Percentiles rank a stretch among this genome's conserved stretches.
phyloP scores from a whole-genome alignment of 2,329 filamentous ascomycete species.

The Monosporascus sp. region DNA sequence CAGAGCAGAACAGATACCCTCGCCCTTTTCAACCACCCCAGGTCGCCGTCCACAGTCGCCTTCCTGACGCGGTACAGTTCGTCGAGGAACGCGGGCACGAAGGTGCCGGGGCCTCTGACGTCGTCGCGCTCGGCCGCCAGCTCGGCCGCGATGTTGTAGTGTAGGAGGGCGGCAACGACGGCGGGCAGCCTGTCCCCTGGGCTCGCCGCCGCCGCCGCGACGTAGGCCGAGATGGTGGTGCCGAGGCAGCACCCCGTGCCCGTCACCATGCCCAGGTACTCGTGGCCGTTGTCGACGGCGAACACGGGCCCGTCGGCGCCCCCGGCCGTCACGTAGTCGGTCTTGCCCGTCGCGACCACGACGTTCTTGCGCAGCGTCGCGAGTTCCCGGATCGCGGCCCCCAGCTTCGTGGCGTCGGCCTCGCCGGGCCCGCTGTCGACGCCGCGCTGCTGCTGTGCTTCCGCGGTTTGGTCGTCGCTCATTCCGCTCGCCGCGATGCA shows the following conservation, averaged over 20 bases:
- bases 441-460: conserved; percentile 61
- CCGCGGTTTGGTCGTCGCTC: conserved; percentile 9
- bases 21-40: conserved; percentile 46
- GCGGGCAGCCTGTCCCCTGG: conserved; percentile 63
- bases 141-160: conserved; percentile 73
- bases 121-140: conserved; percentile 56
- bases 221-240: conserved; percentile 69
- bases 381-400: conserved; percentile 57
- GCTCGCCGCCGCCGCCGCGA: conserved; percentile 55
- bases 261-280: conserved; percentile 63
- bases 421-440: conserved; percentile 70
- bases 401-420: conserved; percentile 45
- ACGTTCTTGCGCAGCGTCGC: conserved; percentile 65
- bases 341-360: conserved; percentile 75
- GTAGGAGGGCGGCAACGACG: conserved; percentile 64
- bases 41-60: conserved; percentile 40
- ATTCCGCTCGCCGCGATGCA: conserved; percentile 31
- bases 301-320: conserved; percentile 43
- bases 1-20: conserved; percentile 38
- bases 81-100: conserved; percentile 81
- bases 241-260: conserved; percentile 83
- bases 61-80: conserved; percentile 50
- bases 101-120: conserved; percentile 77
- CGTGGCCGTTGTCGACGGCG: conserved; percentile 71
- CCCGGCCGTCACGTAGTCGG: conserved; percentile 76